Evolutionary conservation across 169 alveolate genomes (phyloP), one percentile per base, ranked within the genome.

Genomic region (Eimeria sp.): DNA sequence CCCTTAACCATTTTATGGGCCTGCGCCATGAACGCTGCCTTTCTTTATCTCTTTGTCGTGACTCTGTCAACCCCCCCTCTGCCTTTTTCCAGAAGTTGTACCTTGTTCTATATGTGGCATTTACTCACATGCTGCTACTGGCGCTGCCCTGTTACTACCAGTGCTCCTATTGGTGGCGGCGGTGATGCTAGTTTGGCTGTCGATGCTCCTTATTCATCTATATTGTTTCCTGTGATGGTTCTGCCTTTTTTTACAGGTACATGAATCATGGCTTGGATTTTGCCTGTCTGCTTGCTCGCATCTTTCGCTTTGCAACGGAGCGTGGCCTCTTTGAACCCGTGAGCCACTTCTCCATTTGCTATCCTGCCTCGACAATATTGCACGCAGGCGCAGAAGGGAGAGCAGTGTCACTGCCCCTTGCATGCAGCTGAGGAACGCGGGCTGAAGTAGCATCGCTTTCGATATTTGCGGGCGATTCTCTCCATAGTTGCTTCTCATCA

Each of bases 251-350:
- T 33, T 40, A 30, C 54, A 96, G 95, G 89, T 91, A 95, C 90
- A 96, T 96, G 97, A 89, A 93, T 72, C 97, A 96, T 56, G 97
- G 97, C 54, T 66, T 58, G 77, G 95, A 85, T 37, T 96, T 96
- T 60, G 96, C 96, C 23, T 85, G 91, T 30, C 95, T 96, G 60
- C 95, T 96, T 18, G 95, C 96, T 2, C 82, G 95, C 89, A 96
- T 96, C 82, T 96, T 88, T 90, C 80, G 85, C 37, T 96, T 30
- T 80, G 97, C 97, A 58, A 85, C 96, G 25, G 89, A 89, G 80
- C 62, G 60, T 46, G 96, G 96, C 1, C 54, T 93, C 52, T 60
- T 83, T 60, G 76, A 64, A 49, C 76, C 62, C 78, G 96, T 93
- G 85, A 66, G 77, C 71, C 33, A 20, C 25, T 46, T 30, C 27